Conservation (phyloP, 2,329 filamentous ascomycete species). For the Penicillium janthinellum region DNA sequence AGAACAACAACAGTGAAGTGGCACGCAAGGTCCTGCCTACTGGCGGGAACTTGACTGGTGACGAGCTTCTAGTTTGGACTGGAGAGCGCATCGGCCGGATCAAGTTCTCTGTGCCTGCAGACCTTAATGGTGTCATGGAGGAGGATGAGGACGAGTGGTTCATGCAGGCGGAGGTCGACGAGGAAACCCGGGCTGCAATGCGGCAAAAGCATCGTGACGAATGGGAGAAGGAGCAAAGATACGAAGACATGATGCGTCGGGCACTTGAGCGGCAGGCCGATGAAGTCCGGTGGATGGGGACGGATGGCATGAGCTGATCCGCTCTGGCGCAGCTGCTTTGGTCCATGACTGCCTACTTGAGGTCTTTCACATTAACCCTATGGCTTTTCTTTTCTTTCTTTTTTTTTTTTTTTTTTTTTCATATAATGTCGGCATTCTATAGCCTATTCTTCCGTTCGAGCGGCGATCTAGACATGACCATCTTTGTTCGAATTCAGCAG, state of each 20-base stretch:
- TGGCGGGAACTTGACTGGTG: conserved; percentile 48
- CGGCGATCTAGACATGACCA: background rate
- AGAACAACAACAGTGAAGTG: conserved; percentile 62
- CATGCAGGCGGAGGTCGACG: conserved; percentile 33
- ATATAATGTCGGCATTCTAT: background rate
- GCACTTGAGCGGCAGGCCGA: conserved; percentile 77
- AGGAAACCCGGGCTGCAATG: conserved; percentile 32
- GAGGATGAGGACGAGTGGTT: conserved; percentile 40
- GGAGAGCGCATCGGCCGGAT: conserved; percentile 79
- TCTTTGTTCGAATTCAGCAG: background rate
- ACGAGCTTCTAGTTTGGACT: conserved; percentile 83
- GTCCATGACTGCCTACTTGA: background rate
- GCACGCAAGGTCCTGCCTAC: conserved; percentile 77
- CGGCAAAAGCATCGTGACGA: conserved; percentile 36
- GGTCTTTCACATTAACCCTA: no score
- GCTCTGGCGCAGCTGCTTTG: background rate
- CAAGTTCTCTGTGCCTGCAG: conserved; percentile 56
- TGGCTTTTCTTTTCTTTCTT: background rate
- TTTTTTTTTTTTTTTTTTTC: background rate
- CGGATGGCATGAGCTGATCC: conserved; percentile 32
- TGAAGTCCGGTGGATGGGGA: conserved; percentile 73
- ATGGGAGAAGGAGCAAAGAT: conserved; percentile 52
- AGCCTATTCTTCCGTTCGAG: background rate
- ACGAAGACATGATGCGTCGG: conserved; percentile 71
- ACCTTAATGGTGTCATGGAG: conserved; percentile 36